These are phyloP conservation scores for Rhizophlyctis rosea DNA, from an alignment of 192 early-diverging fungal species.

Conservation along the genomic window DNA sequence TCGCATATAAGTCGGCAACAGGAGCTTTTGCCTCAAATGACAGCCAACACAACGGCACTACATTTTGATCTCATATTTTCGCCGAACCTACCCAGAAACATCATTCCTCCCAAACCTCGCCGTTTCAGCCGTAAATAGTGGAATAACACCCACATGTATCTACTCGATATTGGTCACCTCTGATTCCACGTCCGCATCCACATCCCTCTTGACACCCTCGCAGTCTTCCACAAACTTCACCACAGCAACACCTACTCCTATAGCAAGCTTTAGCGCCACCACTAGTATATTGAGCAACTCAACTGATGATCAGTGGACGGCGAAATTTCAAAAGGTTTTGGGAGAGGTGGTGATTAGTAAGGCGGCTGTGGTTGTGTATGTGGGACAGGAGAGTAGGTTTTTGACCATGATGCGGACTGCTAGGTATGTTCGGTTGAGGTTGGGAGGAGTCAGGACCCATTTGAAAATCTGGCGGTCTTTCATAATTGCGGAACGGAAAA, in stretches of 20 bases:
- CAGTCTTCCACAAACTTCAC: neutral
- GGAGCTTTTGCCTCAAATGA: too few species aligned
- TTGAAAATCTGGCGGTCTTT: too few species aligned
- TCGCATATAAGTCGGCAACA: too few species aligned
- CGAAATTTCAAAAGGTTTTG: neutral
- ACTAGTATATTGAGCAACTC: neutral
- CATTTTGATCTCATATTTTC: too few species aligned
- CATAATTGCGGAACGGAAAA: too few species aligned
- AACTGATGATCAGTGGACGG: neutral
- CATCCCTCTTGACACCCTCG: neutral
- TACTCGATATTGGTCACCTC: neutral
- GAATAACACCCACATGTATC: neutral
- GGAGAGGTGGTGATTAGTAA: neutral
- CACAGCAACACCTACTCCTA: neutral
- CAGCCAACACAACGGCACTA: too few species aligned
- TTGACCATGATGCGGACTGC: neutral
- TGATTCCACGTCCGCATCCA: neutral
- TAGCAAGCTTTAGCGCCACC: neutral
- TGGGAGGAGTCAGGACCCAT: too few species aligned
- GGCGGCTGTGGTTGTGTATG: neutral
- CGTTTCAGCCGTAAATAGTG: too few species aligned
- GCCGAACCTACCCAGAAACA: too few species aligned
- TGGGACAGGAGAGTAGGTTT: neutral
- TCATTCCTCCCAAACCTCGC: too few species aligned
- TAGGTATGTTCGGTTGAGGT: too few species aligned